These are phyloP conservation scores for Candida tetrigidarum DNA, from an alignment of 1,139 yeast genomes.

Conservation along the genomic window DNA sequence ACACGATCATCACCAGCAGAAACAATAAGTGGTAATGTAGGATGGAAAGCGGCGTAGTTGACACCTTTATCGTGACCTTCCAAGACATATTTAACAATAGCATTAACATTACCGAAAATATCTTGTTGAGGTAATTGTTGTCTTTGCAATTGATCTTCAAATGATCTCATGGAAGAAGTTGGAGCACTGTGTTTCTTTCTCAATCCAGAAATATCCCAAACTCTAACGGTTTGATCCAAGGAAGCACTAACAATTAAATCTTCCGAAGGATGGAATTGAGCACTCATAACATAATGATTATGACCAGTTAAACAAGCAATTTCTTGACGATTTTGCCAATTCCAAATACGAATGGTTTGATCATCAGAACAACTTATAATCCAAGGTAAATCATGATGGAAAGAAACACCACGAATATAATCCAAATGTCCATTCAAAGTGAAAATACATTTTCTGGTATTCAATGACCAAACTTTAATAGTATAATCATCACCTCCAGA, in stretches of 20 bases:
- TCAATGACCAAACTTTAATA: conserved; percentile 95
- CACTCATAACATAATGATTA: conserved; percentile 97
- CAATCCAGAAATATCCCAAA: conserved; percentile 97
- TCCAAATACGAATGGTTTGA: conserved; percentile 99
- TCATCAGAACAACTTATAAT: conserved; percentile 95
- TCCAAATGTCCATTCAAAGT: conserved; percentile 94
- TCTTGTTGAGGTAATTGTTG: conserved; percentile 84
- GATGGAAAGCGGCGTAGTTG: conserved; percentile 98
- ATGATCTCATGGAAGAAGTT: conserved; percentile 50
- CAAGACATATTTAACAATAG: conserved; percentile 91
- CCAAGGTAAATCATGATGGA: conserved; percentile 98
- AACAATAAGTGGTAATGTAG: conserved; percentile 91
- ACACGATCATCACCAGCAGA: conserved; percentile 97
- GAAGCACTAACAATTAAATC: conserved; percentile 96
- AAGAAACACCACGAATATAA: conserved; percentile 91
- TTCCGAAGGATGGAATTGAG: conserved; percentile 95
- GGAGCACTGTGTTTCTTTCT: conserved; percentile 97
- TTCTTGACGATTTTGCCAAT: conserved; percentile 99
- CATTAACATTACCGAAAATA: conserved; percentile 92
- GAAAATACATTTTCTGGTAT: conserved; percentile 88
- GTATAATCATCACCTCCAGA: conserved; percentile 98
- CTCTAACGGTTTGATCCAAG: conserved; percentile 97
- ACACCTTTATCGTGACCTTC: conserved; percentile 99
- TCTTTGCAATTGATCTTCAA: conserved; percentile 81
- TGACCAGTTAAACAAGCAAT: conserved; percentile 98